Evolutionary conservation across 495 filamentous ascomycete species (phyloP), one percentile per base, ranked within the genome.

Genomic region (Aspergillus cristatus): DNA sequence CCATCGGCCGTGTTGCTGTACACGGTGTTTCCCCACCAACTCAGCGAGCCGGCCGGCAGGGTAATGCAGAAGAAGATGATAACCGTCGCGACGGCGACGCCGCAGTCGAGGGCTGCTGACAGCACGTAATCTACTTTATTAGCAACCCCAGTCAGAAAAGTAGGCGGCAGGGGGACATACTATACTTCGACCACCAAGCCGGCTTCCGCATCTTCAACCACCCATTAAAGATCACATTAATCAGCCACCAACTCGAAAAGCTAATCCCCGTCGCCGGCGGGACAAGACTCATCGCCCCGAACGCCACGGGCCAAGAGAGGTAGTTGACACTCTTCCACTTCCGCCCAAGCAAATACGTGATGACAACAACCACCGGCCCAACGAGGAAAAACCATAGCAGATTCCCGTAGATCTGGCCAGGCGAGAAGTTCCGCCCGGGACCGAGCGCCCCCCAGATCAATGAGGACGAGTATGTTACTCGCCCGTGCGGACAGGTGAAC

Each of bases 401-500:
- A 6, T 68, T 66, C 1, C 74, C 70, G 56, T 85, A 85, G 34
- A 81, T 77, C 38, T 78, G 70, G 3, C 78, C 78, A 0, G 76
- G 73, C n/a, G 76, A 76, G 55, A 82, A 85, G 40, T 81, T 74
- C 34, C 77, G 74, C 0, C 63, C 68, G 0, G 81, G 81, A 3
- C 80, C 79, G 38, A 83, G 68, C 15, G 78, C 71, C 65, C 81
- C 81, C 78, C 79, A 85, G 18, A 83, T 80, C 1, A 83, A 67
- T 10, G 78, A 82, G 0, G 75, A 76, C 8, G 76, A 76, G 47
- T 81, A 85, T 47, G 82, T 84, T 13, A 81, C 76, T 7, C 66
- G 65, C 2, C 78, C 78, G 36, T 78, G 76, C 0, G 81, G 81
- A 46, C 81, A 85, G 8, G 72, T 80, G 36, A 82, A 85, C 41